phyloP scores from a whole-genome alignment of 805 yeast species.

The Candida ovalis region DNA sequence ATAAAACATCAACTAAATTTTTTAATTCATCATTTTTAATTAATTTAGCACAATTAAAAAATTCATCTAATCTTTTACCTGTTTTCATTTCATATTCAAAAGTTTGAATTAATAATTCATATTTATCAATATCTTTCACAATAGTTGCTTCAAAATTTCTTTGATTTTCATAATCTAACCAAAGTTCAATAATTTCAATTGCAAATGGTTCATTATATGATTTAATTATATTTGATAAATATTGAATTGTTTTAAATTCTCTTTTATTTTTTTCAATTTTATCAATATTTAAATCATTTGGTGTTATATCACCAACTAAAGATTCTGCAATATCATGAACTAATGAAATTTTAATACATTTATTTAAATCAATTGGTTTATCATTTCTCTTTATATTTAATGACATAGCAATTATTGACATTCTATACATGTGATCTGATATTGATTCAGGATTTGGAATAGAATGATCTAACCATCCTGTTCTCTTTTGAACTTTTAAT shows the following conservation, averaged over 20 bases:
- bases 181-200: slow-evolving; percentile 59
- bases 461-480: slow-evolving; percentile 88
- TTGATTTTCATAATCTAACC: slow-evolving; percentile 89
- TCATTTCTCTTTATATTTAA: slow-evolving; percentile 36
- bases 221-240: slow-evolving; percentile 53
- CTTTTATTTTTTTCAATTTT: slow-evolving; percentile 82
- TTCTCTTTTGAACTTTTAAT: slow-evolving; percentile 76
- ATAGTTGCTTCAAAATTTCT: slow-evolving; percentile 78
- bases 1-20: slow-evolving; percentile 59
- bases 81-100: slow-evolving; percentile 76
- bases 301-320: slow-evolving; percentile 92
- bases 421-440: slow-evolving; percentile 94
- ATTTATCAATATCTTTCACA: slow-evolving; percentile 92
- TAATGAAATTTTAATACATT: slow-evolving; percentile 80
- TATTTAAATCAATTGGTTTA: slow-evolving; percentile 44
- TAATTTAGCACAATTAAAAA: slow-evolving; percentile 55
- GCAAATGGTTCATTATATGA: slow-evolving; percentile 67
- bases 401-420: slow-evolving; percentile 78
- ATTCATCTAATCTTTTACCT: slow-evolving; percentile 63
- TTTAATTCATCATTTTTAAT: slow-evolving; percentile 72
- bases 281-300: slow-evolving; percentile 59
- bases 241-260: slow-evolving; percentile 69
- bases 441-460: slow-evolving; percentile 61
- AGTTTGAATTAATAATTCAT: slow-evolving; percentile 78
- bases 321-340: slow-evolving; percentile 95